Evolutionary conservation across 169 alveolate genomes (phyloP).

Genomic region (Condylostoma magnum): DNA sequence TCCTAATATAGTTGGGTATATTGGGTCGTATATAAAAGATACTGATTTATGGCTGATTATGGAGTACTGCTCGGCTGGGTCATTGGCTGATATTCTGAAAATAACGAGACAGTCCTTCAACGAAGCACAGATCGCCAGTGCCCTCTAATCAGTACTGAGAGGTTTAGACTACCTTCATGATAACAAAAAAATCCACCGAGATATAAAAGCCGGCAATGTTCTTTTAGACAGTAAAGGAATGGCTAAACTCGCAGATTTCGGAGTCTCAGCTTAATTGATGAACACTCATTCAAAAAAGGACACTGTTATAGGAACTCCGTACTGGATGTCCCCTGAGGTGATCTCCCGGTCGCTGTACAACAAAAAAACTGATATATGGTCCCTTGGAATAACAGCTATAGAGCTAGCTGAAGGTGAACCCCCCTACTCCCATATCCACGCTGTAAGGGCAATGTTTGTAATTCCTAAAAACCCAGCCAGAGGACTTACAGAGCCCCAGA

Average conservation of each 20-base stretch:
- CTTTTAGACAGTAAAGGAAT: conserved; percentile 73
- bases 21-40: conserved; percentile 48
- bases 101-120: conserved; percentile 45
- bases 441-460: conserved; percentile 42
- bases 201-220: conserved; percentile 86
- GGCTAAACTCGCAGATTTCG: conserved; percentile 83
- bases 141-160: conserved; percentile 46
- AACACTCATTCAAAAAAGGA: conserved; percentile 56
- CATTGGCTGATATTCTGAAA: conserved; percentile 45
- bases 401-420: conserved; percentile 76
- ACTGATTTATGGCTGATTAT: conserved; percentile 50
- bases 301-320: conserved; percentile 73
- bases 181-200: conserved; percentile 81
- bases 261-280: conserved; percentile 71
- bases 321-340: conserved; percentile 82
- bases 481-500: conserved; percentile 49
- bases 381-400: conserved; percentile 68
- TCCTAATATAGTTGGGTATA: conserved; percentile 48
- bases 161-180: conserved; percentile 73
- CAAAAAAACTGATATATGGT: conserved; percentile 70
- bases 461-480: conserved; percentile 54
- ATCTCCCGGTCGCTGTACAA: conserved; percentile 53
- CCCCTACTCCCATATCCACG: conserved; percentile 56
- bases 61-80: conserved; percentile 58
- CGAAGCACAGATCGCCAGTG: conserved; percentile 52